Conservation (phyloP, 2,329 filamentous ascomycete species). For the Neocatenulostroma microsporum region DNA sequence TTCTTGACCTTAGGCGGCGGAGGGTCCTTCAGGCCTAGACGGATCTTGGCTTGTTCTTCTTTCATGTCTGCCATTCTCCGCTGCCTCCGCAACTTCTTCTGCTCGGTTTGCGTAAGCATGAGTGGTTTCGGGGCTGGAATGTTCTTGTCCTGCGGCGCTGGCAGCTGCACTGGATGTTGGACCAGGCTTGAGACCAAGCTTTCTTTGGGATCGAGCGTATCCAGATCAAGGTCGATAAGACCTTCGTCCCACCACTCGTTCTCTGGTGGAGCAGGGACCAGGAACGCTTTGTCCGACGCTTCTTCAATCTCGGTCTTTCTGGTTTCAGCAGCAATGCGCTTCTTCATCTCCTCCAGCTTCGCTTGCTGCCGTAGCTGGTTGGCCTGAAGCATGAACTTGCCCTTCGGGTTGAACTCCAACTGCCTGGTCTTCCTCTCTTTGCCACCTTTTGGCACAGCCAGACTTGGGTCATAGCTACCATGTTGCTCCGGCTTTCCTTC, state of each 20-base stretch:
- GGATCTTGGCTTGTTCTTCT: slow-evolving; percentile 92
- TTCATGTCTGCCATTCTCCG: slow-evolving; percentile 88
- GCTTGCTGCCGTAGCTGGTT: slow-evolving; percentile 82
- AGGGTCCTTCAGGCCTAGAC: slow-evolving; percentile 79
- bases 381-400: slow-evolving; percentile 94
- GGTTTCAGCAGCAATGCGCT: slow-evolving; percentile 77
- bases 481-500: slow-evolving; percentile 52
- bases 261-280: slow-evolving; percentile 74
- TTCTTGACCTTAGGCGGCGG: slow-evolving; percentile 96
- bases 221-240: slow-evolving; percentile 58
- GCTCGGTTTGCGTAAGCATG: slow-evolving; percentile 84
- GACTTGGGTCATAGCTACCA: slow-evolving; percentile 32
- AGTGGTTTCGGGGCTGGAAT: slow-evolving; percentile 74
- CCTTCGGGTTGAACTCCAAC: slow-evolving; percentile 86
- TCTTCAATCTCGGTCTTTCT: slow-evolving; percentile 91
- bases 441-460: slow-evolving; percentile 60
- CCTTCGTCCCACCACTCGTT: slow-evolving; percentile 99
- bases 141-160: slow-evolving; percentile 84
- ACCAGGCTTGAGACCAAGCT: slow-evolving; percentile 85
- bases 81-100: slow-evolving; percentile 82
- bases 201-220: slow-evolving; percentile 71
- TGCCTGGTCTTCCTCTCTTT: slow-evolving; percentile 68
- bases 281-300: slow-evolving; percentile 82
- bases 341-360: slow-evolving; percentile 88
- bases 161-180: slow-evolving; percentile 84